A percentile compares a stretch with the other conserved stretches of the same genome.
phyloP scores from a whole-genome alignment of 345 rosid species.

The Sisymbrium irio region DNA sequence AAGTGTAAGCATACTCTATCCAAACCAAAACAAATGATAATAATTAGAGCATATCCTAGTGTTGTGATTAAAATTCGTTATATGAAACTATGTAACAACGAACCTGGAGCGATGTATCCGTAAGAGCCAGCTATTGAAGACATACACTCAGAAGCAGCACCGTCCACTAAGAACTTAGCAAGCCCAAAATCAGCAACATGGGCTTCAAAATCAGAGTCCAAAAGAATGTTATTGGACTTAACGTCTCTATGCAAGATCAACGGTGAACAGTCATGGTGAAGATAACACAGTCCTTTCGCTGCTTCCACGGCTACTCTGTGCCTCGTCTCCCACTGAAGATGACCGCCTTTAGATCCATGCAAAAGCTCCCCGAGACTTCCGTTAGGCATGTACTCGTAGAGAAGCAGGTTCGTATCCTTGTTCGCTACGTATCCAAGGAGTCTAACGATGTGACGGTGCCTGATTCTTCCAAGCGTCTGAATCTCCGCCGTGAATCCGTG shows the following conservation, averaged over 20 bases:
- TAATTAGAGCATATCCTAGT: background rate
- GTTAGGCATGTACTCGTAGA: slow-evolving; percentile 85
- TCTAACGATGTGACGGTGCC: slow-evolving; percentile 85
- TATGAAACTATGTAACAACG: background rate
- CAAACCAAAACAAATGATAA: background rate
- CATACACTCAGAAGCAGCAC: slow-evolving; percentile 89
- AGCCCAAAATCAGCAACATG: slow-evolving; percentile 96
- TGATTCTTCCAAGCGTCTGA: slow-evolving; percentile 73
- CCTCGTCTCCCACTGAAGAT: slow-evolving; percentile 79
- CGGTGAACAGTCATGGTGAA: slow-evolving; percentile 92
- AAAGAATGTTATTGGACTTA: slow-evolving; percentile 80
- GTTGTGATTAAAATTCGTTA: background rate
- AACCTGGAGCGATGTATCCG: slow-evolving; percentile 97
- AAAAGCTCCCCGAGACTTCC: slow-evolving; percentile 89
- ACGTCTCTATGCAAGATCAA: slow-evolving; percentile 91
- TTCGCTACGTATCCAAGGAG: slow-evolving; percentile 76
- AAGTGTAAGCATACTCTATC: slow-evolving; percentile 78
- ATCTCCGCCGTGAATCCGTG: slow-evolving; percentile 95
- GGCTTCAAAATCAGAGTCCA: slow-evolving; percentile 78
- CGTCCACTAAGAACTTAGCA: slow-evolving; percentile 80
- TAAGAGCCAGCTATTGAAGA: slow-evolving; percentile 88
- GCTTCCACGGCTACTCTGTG: slow-evolving; percentile 70
- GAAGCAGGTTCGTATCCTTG: slow-evolving; percentile 74
- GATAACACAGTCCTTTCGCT: slow-evolving; percentile 82
- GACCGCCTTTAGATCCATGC: slow-evolving; percentile 86